A percentile compares a stretch with the other conserved stretches of the same genome.
Evolutionary conservation across 805 yeast genomes (phyloP).

Genomic region (Myxozyma nipponensis): DNA sequence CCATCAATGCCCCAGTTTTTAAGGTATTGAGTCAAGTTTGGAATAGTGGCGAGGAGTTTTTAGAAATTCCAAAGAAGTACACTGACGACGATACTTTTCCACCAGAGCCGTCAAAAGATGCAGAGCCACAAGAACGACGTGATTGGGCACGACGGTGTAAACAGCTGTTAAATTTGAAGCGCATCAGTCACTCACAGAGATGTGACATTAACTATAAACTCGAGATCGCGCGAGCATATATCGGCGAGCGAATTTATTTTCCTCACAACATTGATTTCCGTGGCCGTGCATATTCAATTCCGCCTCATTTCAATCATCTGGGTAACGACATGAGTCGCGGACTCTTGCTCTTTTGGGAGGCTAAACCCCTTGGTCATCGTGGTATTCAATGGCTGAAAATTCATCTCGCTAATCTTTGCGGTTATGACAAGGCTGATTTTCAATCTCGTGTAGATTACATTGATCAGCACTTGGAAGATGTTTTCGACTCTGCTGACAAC

Average conservation of each 20-base stretch:
- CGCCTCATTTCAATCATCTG: conserved; percentile 60
- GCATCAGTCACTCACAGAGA: conserved; percentile 74
- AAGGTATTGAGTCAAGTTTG: conserved; percentile 70
- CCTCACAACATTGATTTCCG: conserved; percentile 64
- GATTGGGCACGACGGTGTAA: conserved; percentile 66
- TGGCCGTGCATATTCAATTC: conserved; percentile 62
- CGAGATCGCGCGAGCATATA: conserved; percentile 90
- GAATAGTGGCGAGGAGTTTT: conserved; percentile 76
- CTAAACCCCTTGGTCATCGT: conserved; percentile 47
- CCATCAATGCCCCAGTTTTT: conserved; percentile 71
- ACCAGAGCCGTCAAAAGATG: conserved; percentile 55
- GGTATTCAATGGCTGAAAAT: conserved; percentile 61
- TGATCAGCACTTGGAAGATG: conserved; percentile 45
- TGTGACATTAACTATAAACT: conserved; percentile 91
- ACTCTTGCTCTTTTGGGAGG: conserved; percentile 57
- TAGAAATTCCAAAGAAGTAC: conserved; percentile 62
- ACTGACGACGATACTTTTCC: conserved; percentile 46
- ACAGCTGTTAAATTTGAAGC: conserved; percentile 54
- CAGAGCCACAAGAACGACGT: conserved; percentile 68
- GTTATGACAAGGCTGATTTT: conserved; percentile 53
- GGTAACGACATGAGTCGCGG: conserved; percentile 61
- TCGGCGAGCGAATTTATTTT: conserved; percentile 57
- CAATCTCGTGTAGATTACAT: conserved; percentile 50
- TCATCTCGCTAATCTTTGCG: conserved; percentile 58
- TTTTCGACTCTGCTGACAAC: conserved; percentile 46